phyloP scores from a whole-genome alignment of 805 yeast species.

The Clavispora asparagi region DNA sequence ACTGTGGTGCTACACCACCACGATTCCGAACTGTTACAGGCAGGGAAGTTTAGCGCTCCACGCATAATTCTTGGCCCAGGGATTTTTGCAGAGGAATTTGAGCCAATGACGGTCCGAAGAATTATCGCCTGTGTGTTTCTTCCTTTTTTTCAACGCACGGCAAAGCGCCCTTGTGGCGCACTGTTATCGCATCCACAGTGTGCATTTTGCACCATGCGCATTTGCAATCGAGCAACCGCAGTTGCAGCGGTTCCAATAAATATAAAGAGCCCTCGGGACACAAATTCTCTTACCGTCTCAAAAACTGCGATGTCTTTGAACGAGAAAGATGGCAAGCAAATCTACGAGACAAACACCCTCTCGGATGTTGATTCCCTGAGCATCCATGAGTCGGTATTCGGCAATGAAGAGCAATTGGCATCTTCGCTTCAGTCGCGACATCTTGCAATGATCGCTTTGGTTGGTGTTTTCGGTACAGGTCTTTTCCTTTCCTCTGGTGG shows the following conservation, averaged over 20 bases:
- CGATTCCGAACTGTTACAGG: too few species aligned
- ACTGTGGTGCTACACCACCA: too few species aligned
- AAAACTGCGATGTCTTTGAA: not conserved
- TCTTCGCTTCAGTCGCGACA: constrained; percentile 2
- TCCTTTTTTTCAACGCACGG: too few species aligned
- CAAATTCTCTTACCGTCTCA: not conserved
- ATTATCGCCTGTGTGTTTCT: too few species aligned
- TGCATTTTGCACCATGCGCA: not conserved
- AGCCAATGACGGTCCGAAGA: too few species aligned
- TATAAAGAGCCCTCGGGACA: not conserved
- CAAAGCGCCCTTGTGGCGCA: too few species aligned
- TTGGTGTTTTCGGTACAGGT: constrained; percentile 42
- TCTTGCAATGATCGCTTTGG: constrained; percentile 8
- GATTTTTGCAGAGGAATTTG: too few species aligned
- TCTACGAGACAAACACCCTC: not conserved
- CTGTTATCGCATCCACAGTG: too few species aligned
- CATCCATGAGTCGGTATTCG: not conserved
- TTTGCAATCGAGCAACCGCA: not conserved
- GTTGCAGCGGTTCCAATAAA: not conserved
- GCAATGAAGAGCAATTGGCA: not conserved
- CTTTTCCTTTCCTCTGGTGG: constrained; percentile 52
- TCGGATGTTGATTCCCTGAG: constrained; percentile 1
- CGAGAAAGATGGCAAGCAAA: not conserved
- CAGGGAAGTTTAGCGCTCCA: too few species aligned
- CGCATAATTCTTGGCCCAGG: too few species aligned